Percentiles rank a stretch among this genome's conserved stretches.
phyloP scores from a whole-genome alignment of 2,329 filamentous ascomycete species.

The Pseudocercospora vitis region DNA sequence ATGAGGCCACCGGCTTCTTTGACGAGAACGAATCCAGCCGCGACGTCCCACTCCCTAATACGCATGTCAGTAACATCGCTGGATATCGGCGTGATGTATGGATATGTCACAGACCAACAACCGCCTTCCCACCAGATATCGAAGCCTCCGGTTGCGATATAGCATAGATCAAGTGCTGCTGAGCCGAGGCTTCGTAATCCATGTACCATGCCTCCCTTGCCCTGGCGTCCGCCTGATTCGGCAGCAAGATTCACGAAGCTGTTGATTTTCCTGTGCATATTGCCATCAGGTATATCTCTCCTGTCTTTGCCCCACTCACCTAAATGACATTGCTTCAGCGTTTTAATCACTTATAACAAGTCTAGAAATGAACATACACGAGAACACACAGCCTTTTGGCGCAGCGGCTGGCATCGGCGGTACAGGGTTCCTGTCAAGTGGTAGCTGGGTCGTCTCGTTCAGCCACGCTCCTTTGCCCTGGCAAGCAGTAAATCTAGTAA shows the following conservation, averaged over 20 bases:
- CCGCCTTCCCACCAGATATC: slow-evolving; percentile 84
- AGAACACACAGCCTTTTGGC: slow-evolving; percentile 68
- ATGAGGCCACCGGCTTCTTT: slow-evolving; percentile 72
- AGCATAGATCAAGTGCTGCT: slow-evolving; percentile 72
- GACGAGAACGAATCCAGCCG: slow-evolving; percentile 71
- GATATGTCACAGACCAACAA: slow-evolving; percentile 27
- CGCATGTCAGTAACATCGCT: slow-evolving; percentile 14
- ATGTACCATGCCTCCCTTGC: slow-evolving; percentile 76
- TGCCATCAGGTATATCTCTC: slow-evolving; percentile 64
- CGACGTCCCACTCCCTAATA: slow-evolving; percentile 71
- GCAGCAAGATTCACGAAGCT: slow-evolving; percentile 74
- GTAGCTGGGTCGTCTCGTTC: slow-evolving; percentile 63
- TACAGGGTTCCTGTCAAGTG: slow-evolving; percentile 62
- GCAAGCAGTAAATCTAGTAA: slow-evolving; percentile 68
- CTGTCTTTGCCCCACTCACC: slow-evolving; percentile 71
- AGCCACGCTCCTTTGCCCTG: slow-evolving; percentile 67
- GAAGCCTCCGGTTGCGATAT: slow-evolving; percentile 69
- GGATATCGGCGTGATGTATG: background rate
- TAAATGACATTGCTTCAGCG: background rate
- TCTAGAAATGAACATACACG: slow-evolving; percentile 54
- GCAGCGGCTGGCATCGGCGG: slow-evolving; percentile 64
- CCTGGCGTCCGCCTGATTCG: slow-evolving; percentile 61
- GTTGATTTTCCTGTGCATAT: slow-evolving; percentile 69
- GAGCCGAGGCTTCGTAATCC: slow-evolving; percentile 71
- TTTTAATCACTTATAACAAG: background rate